These are phyloP conservation scores for Wolfiporia cocos DNA, from an alignment of 1,284 basidiomycete species.

Conservation along the genomic window DNA sequence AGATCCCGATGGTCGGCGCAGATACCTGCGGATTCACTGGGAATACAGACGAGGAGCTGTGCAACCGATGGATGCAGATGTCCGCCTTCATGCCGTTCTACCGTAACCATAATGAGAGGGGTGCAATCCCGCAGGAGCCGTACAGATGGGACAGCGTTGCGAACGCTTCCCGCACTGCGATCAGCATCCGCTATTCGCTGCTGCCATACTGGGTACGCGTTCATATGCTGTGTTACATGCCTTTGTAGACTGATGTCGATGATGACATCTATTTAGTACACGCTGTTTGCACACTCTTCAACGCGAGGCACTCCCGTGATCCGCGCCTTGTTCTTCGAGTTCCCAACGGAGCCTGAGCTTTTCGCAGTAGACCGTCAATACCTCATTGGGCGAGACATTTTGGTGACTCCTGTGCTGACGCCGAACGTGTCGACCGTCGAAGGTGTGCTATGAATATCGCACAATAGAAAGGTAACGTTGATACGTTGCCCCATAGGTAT, in stretches of 20 bases:
- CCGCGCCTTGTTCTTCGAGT: constrained; percentile 72
- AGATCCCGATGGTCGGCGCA: constrained; percentile 73
- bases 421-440: constrained; percentile 51
- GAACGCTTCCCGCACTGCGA: constrained; percentile 65
- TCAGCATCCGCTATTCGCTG: constrained; percentile 58
- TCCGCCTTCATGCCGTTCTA: constrained; percentile 73
- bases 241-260: constrained; percentile 14
- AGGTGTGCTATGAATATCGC: constrained; percentile 26
- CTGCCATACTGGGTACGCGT: constrained; percentile 71
- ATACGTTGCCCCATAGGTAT: constrained; percentile 33
- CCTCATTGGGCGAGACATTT: constrained; percentile 60
- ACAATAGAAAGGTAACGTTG: neutral
- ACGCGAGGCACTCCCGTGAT: constrained; percentile 60
- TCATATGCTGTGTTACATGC: constrained; percentile 6
- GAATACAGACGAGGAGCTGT: constrained; percentile 77
- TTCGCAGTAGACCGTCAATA: constrained; percentile 66
- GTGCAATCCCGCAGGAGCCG: constrained; percentile 63
- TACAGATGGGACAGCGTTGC: constrained; percentile 74
- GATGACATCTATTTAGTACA: constrained; percentile 39
- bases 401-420: constrained; percentile 68
- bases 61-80: constrained; percentile 79
- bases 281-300: constrained; percentile 68
- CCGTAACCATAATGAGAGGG: constrained; percentile 60
- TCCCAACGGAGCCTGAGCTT: constrained; percentile 61
- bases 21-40: constrained; percentile 65